Evolutionary conservation across 1,139 yeast species (phyloP), one percentile per base, ranked within the genome.

Genomic region (Wickerhamomyces sp.): DNA sequence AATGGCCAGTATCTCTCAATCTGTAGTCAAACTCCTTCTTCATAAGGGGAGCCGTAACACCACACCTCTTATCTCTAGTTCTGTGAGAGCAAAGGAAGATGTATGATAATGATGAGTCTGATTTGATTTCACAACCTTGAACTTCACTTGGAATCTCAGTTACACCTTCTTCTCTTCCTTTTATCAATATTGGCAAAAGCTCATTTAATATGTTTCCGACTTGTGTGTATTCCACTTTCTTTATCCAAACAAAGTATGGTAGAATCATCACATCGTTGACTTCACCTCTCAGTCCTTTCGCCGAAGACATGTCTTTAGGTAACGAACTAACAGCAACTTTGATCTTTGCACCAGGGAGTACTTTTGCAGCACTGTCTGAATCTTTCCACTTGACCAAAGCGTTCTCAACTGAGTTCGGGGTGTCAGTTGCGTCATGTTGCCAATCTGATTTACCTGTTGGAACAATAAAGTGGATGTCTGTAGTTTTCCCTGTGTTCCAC

Each of bases 1-100:
- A 75, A 18, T 83, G 61, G 3, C 78, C 91, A 28, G 72, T 64
- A 13, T 83, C 86, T 32, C 93, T 67, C 27, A 88, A 64, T 48
- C 82, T 72, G n/a, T 70, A 55, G 34, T 86, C 93, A 59, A 89
- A 72, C 47, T 84, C 86, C 45, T 75, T 78, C 55, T 80, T 82
- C 78, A 91, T 72, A 20, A 87, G 72, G n/a, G 96, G 96, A 0
- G 97, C 97, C 1, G 96, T 86, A 29, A 87, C 64, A 23, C 96
- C 97, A 61, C 98, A 91, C 41, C 93, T 69, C 57, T 87, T 89
- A 57, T 91, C 98, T 57, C 97, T 76, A 5, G 94, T 86, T 33
- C 71, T 67, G 58, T 91, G 98, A 1, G 96, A 88, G 52, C 98
- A 91, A 31, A 91, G 59, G 37, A 91, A 70, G 5, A 91, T 65